Percentiles rank a stretch among this genome's conserved stretches.
Conservation (phyloP, 2,329 filamentous ascomycete species). For the Fusarium haematococcum region DNA sequence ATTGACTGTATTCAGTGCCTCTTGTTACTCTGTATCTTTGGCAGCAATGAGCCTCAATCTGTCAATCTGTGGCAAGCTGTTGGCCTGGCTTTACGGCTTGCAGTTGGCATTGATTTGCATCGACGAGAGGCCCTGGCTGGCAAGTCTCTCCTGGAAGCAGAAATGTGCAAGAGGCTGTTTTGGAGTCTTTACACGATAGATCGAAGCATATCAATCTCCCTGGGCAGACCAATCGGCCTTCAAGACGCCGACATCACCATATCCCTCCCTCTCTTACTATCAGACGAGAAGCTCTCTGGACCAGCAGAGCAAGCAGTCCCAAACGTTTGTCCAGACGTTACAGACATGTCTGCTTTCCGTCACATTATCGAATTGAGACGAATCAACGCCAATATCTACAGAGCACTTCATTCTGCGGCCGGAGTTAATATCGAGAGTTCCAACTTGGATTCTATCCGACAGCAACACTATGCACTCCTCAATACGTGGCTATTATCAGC, state of each 20-base stretch:
- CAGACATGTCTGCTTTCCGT: constrained; percentile 38
- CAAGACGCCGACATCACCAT: constrained; percentile 40
- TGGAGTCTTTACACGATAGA: constrained; percentile 42
- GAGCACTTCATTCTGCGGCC: constrained; percentile 35
- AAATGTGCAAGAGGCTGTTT: constrained; percentile 38
- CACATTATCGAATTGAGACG: constrained; percentile 35
- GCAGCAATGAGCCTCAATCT: constrained; percentile 40
- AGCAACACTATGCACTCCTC: constrained; percentile 36
- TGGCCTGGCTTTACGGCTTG: constrained; percentile 36
- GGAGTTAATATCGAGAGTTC: constrained; percentile 26
- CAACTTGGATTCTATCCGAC: constrained; percentile 33
- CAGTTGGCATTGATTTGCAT: constrained; percentile 38
- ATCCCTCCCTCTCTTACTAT: constrained; percentile 25
- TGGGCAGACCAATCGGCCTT: constrained; percentile 31
- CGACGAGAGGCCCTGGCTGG: constrained; percentile 28
- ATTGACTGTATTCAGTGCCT: constrained; percentile 37
- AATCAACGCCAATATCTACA: constrained; percentile 37
- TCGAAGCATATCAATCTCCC: constrained; percentile 35
- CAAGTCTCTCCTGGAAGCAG: constrained; percentile 29
- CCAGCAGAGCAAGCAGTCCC: constrained; percentile 26
- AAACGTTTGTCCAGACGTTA: constrained; percentile 29
- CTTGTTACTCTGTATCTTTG: constrained; percentile 35
- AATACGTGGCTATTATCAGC: constrained; percentile 38
- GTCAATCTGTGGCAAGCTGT: constrained; percentile 41
- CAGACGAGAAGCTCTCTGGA: constrained; percentile 29